A percentile compares a stretch with the other conserved stretches of the same genome.
Conservation (phyloP, 1,139 yeast species). For the Debaryomyces subglobosus region DNA sequence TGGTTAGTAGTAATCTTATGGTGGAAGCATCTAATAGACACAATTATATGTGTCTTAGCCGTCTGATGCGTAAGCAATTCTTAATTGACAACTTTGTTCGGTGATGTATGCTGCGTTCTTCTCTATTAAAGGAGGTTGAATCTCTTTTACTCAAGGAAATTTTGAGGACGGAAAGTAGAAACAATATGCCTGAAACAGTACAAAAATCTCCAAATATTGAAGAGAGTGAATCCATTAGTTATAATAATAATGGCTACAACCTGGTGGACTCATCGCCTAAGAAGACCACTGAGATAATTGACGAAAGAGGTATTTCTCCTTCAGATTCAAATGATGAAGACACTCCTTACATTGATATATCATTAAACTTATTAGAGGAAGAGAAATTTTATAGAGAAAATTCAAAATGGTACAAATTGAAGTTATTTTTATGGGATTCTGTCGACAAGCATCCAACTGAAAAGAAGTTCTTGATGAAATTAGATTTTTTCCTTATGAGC, state of each 20-base stretch:
- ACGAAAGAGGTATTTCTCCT: background rate
- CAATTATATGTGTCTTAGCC: background rate
- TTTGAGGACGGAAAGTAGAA: too few relatives aligned
- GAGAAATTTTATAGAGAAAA: conserved; percentile 26
- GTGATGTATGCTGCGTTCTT: background rate
- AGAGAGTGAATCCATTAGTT: background rate
- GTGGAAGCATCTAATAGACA: background rate
- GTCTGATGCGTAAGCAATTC: background rate
- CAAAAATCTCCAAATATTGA: background rate
- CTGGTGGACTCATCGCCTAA: background rate
- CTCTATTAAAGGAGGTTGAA: background rate
- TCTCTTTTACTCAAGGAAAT: background rate
- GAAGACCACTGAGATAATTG: background rate
- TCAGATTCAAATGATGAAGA: background rate
- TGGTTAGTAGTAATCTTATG: background rate
- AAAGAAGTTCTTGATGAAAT: conserved; percentile 40
- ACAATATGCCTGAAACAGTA: background rate
- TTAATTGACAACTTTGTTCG: background rate
- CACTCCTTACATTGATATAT: background rate
- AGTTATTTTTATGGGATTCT: conserved; percentile 50
- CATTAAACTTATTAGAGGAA: conserved; percentile 31
- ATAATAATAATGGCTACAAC: background rate
- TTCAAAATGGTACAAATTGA: conserved; percentile 29
- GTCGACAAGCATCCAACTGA: conserved; percentile 50
- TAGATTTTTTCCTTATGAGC: conserved; percentile 48